Conservation (phyloP, 495 filamentous ascomycete species). For the Saxophila tyrrhenica region DNA sequence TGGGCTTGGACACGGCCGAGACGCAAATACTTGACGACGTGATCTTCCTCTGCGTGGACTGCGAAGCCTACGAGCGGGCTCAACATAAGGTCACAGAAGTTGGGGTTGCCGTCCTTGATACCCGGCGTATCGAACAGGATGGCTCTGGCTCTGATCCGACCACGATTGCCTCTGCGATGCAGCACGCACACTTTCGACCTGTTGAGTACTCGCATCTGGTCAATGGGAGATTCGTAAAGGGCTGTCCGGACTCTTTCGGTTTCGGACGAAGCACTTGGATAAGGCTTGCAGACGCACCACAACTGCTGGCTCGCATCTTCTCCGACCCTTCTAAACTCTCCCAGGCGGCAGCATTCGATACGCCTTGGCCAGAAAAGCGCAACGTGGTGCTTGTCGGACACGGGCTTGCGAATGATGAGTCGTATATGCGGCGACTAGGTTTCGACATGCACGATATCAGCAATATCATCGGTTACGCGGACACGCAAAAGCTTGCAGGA, state of each 20-base stretch:
- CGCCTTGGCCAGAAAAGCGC: background rate
- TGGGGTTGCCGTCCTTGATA: constrained; percentile 7
- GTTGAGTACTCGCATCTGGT: constrained; percentile 3
- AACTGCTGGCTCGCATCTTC: constrained; percentile 1
- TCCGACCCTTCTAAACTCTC: background rate
- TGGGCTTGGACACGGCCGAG: constrained; percentile 3
- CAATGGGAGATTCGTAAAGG: constrained; percentile 4
- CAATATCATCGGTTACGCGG: constrained; percentile 1
- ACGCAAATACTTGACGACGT: constrained; percentile 22
- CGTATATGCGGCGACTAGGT: constrained; percentile 1
- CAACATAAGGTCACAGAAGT: constrained; percentile 8
- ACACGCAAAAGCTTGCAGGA: constrained; percentile 6
- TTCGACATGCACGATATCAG: background rate
- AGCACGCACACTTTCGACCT: constrained; percentile 3
- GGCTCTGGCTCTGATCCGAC: background rate
- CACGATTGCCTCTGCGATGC: background rate
- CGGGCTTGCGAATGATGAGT: constrained; percentile 4
- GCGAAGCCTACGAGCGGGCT: constrained; percentile 9
- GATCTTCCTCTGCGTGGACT: constrained; percentile 9
- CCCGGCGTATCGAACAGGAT: background rate
- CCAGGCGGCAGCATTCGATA: background rate
- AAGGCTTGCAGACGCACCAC: background rate
- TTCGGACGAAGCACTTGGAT: constrained; percentile 3
- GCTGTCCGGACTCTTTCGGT: background rate
- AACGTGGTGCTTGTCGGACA: constrained; percentile 9